A percentile compares a stretch with the other conserved stretches of the same genome.
Evolutionary conservation across 768 basidiomycete species (phyloP).

Genomic region (Coprinopsis strossmayeri): DNA sequence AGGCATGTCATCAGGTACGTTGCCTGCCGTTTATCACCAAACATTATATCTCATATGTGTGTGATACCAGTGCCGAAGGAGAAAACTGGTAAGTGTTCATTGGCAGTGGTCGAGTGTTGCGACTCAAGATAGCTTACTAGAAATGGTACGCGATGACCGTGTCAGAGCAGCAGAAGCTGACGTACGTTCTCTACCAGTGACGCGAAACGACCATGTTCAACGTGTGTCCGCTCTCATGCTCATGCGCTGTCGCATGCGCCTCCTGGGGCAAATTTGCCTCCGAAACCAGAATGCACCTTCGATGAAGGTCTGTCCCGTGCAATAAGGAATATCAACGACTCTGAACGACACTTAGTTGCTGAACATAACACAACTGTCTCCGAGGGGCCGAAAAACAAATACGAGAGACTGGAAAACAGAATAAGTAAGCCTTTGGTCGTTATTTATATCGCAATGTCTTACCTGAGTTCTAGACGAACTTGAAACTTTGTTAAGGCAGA

Average conservation of each 20-base stretch:
- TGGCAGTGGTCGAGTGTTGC: background rate
- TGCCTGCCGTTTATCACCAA: constrained; percentile 3
- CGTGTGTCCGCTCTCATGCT: constrained; percentile 69
- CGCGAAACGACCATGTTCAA: constrained; percentile 70
- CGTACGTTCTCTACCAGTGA: constrained; percentile 37
- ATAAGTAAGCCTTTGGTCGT: constrained; percentile 44
- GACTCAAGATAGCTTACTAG: constrained; percentile 23
- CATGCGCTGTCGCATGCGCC: constrained; percentile 60
- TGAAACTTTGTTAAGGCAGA: constrained; percentile 58
- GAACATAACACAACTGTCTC: constrained; percentile 27
- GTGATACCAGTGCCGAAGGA: constrained; percentile 59
- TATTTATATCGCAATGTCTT: background rate
- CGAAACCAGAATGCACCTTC: constrained; percentile 67
- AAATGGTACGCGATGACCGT: constrained; percentile 46
- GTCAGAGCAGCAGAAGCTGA: constrained; percentile 2
- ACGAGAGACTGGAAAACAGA: constrained; percentile 59
- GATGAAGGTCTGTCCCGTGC: constrained; percentile 40
- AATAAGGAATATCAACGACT: background rate
- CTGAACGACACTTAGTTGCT: constrained; percentile 26
- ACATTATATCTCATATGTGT: constrained; percentile 14
- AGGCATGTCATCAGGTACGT: constrained; percentile 53
- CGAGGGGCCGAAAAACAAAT: constrained; percentile 53
- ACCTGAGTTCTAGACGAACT: constrained; percentile 46
- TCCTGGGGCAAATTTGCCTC: constrained; percentile 46
- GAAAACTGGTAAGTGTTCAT: constrained; percentile 55